Conservation (phyloP, 768 basidiomycete genomes). For the Favolaschia claudopus region DNA sequence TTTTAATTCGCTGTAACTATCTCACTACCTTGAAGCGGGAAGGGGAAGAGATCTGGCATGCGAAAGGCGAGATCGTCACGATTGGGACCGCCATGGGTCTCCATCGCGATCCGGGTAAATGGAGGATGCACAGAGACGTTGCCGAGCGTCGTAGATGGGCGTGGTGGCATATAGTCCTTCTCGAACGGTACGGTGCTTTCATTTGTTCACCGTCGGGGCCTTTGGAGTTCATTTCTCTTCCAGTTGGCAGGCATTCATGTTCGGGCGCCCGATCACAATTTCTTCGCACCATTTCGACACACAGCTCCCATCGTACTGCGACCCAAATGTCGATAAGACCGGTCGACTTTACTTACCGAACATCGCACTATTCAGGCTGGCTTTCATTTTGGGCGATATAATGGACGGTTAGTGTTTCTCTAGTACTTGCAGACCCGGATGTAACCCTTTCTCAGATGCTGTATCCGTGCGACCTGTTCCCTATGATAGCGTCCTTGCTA, state of each 20-base stretch:
- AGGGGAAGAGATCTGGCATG: slow-evolving; percentile 82
- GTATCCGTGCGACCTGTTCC: slow-evolving; percentile 82
- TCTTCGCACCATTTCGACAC: slow-evolving; percentile 88
- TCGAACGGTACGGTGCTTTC: slow-evolving; percentile 67
- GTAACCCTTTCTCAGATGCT: slow-evolving; percentile 46
- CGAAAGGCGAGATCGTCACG: slow-evolving; percentile 75
- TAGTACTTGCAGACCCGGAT: neutral
- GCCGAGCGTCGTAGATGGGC: slow-evolving; percentile 87
- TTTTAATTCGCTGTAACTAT: slow-evolving; percentile 76
- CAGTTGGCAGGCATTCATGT: slow-evolving; percentile 90
- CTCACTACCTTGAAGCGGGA: slow-evolving; percentile 77
- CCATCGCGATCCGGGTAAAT: slow-evolving; percentile 86
- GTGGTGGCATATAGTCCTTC: slow-evolving; percentile 88
- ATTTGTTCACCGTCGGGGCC: slow-evolving; percentile 8
- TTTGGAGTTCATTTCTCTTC: slow-evolving; percentile 11
- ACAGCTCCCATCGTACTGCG: slow-evolving; percentile 72
- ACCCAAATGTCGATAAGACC: slow-evolving; percentile 66
- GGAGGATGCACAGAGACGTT: slow-evolving; percentile 70
- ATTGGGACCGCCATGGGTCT: slow-evolving; percentile 85
- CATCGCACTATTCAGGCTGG: slow-evolving; percentile 77
- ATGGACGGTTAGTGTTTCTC: slow-evolving; percentile 61
- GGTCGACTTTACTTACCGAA: slow-evolving; percentile 77
- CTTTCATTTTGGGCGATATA: slow-evolving; percentile 82
- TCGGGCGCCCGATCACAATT: slow-evolving; percentile 79
- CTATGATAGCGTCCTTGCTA: slow-evolving; percentile 74